These are phyloP conservation scores for Erigeron canadensis DNA, from an alignment of 129 eudicot genomes.

Conservation along the genomic window DNA sequence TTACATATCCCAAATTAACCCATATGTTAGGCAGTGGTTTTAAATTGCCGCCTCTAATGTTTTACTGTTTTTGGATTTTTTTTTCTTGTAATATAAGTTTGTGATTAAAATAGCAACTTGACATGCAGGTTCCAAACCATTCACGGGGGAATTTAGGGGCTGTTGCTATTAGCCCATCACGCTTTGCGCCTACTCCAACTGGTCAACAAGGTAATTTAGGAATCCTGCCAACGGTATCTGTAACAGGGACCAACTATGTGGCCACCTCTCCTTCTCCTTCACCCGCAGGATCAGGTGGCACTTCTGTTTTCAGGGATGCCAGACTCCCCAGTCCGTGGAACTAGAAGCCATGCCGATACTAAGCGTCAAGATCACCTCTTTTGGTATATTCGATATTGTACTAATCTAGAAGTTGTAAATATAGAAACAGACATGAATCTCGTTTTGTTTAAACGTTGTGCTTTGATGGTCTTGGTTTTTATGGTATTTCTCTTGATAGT, in stretches of 20 bases:
- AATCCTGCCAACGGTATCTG: conserved; percentile 57
- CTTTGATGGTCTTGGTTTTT: neutral
- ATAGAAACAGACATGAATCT: neutral
- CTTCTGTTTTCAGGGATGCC: conserved; percentile 67
- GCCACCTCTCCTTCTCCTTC: conserved; percentile 96
- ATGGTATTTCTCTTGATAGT: conserved; percentile 1
- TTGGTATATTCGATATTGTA: neutral
- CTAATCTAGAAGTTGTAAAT: neutral
- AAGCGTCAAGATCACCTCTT: neutral
- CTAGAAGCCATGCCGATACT: conserved; percentile 22
- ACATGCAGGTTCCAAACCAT: conserved; percentile 60
- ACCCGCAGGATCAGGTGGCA: conserved; percentile 90
- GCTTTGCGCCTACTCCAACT: conserved; percentile 69
- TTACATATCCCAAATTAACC: too few species aligned
- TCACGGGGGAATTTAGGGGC: conserved; percentile 52
- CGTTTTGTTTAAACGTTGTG: neutral
- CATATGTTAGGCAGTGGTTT: too few species aligned
- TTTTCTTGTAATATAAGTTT: neutral
- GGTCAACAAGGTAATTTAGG: conserved; percentile 57
- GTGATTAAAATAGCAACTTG: neutral
- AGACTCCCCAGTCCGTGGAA: conserved; percentile 83
- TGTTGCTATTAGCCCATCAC: conserved; percentile 69
- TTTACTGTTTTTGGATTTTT: neutral
- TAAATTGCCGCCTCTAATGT: too few species aligned
- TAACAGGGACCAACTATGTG: conserved; percentile 75